Evolutionary conservation across 257 asterid species (phyloP).

Genomic region (Catharanthus roseus): DNA sequence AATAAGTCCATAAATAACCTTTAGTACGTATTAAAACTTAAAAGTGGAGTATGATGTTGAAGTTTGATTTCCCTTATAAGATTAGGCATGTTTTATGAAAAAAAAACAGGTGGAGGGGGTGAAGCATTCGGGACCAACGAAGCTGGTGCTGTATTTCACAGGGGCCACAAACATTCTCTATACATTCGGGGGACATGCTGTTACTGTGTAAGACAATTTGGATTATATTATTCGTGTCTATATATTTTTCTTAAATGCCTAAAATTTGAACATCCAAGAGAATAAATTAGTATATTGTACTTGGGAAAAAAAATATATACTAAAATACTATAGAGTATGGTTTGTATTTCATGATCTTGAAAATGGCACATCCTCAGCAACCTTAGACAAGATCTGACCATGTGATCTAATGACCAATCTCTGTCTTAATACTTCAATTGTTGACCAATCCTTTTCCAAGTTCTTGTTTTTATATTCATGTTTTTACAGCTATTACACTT

Average conservation of each 20-base stretch:
- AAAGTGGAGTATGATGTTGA: background rate
- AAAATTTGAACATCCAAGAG: background rate
- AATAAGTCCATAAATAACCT: too few relatives aligned
- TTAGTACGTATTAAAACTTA: too few relatives aligned
- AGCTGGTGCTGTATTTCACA: constrained; percentile 78
- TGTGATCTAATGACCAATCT: constrained; percentile 24
- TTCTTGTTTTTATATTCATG: background rate
- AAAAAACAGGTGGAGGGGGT: constrained; percentile 61
- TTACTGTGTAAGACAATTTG: constrained; percentile 71
- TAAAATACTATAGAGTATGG: too few relatives aligned
- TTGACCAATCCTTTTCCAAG: constrained; percentile 17
- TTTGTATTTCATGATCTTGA: constrained; percentile 20
- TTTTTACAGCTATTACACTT: constrained; percentile 8
- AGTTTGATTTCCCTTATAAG: background rate
- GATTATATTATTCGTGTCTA: constrained; percentile 6
- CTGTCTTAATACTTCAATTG: constrained; percentile 6
- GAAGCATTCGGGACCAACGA: constrained; percentile 71
- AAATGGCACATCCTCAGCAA: constrained; percentile 29
- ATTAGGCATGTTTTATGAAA: background rate
- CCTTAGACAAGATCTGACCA: constrained; percentile 27
- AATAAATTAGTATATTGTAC: too few relatives aligned
- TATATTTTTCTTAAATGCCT: background rate
- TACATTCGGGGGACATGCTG: constrained; percentile 97
- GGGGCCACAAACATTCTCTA: constrained; percentile 93
- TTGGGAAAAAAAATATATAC: background rate